These are phyloP conservation scores for Boletus rubropictus DNA, from an alignment of 768 basidiomycete genomes.

Conservation along the genomic window DNA sequence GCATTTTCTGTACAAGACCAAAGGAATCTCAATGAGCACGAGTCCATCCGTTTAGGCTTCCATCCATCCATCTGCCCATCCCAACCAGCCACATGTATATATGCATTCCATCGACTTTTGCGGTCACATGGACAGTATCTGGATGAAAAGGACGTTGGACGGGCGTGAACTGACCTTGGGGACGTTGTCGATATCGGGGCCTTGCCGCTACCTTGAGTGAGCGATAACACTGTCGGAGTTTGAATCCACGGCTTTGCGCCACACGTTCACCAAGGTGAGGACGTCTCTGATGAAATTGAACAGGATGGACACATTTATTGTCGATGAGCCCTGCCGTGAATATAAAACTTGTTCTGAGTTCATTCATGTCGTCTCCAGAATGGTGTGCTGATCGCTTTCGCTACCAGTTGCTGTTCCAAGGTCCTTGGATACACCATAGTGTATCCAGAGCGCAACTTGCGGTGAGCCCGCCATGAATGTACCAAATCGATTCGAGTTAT, in stretches of 20 bases:
- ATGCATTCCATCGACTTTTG: conserved; percentile 14
- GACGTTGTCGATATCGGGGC: conserved; percentile 41
- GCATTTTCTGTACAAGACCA: conserved; percentile 57
- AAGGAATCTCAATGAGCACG: conserved; percentile 16
- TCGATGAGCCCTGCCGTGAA: conserved; percentile 55
- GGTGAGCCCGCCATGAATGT: conserved; percentile 66
- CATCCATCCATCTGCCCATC: conserved; percentile 51
- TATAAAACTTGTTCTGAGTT: conserved; percentile 45
- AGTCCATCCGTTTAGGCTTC: conserved; percentile 31
- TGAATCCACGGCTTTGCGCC: conserved; percentile 16
- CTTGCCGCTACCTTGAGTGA: conserved; percentile 6
- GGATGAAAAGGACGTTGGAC: conserved; percentile 18
- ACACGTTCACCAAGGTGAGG: conserved; percentile 13
- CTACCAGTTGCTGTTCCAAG: not conserved
- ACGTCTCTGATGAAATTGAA: conserved; percentile 1
- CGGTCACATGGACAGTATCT: conserved; percentile 3
- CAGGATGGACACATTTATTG: conserved; percentile 74
- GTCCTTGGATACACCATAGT: not conserved
- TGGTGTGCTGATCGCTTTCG: conserved; percentile 10
- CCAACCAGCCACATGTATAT: conserved; percentile 12
- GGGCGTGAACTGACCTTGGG: conserved; percentile 59
- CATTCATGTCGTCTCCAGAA: not conserved
- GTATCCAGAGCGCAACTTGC: not conserved
- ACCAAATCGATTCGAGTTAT: conserved; percentile 87
- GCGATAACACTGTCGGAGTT: conserved; percentile 21